These are phyloP conservation scores for Populus nigra DNA, from an alignment of 345 rosid genomes.

Conservation along the genomic window DNA sequence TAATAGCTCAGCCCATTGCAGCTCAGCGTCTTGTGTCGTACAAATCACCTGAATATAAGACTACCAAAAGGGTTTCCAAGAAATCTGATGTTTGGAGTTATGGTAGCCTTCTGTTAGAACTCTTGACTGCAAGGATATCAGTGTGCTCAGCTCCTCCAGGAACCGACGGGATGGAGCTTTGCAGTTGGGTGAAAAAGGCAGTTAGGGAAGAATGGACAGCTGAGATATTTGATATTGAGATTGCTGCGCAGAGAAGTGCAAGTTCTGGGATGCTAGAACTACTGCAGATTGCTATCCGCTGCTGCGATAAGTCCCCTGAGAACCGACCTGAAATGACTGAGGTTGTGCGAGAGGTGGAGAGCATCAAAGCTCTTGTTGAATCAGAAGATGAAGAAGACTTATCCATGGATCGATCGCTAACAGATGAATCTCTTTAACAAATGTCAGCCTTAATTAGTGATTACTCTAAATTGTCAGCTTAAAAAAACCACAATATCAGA, in stretches of 20 bases:
- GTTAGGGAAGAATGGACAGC: constrained; percentile 67
- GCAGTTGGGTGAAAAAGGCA: constrained; percentile 56
- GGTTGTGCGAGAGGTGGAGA: constrained; percentile 37
- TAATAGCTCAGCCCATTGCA: constrained; percentile 45
- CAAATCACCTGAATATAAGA: constrained; percentile 49
- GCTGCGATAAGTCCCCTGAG: constrained; percentile 46
- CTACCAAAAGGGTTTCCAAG: constrained; percentile 26
- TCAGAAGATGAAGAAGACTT: constrained; percentile 30
- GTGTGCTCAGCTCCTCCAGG: constrained; percentile 47
- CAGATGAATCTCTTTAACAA: constrained; percentile 32
- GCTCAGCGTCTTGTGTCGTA: constrained; percentile 37
- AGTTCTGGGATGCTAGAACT: constrained; percentile 42
- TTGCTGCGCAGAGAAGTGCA: constrained; percentile 37
- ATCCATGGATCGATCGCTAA: constrained; percentile 31
- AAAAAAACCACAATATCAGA: too few relatives aligned
- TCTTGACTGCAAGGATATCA: constrained; percentile 43
- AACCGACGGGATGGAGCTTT: constrained; percentile 41
- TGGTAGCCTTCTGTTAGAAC: constrained; percentile 48
- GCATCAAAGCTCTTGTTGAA: constrained; percentile 13
- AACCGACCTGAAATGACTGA: constrained; percentile 51
- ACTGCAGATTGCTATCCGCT: constrained; percentile 43
- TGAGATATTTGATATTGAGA: constrained; percentile 53
- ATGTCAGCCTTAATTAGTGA: neutral
- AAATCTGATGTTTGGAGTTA: constrained; percentile 59
- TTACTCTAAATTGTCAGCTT: too few relatives aligned